These are phyloP conservation scores for Pythium phragmitis DNA, from an alignment of 352 stramenopile species.

Conservation along the genomic window DNA sequence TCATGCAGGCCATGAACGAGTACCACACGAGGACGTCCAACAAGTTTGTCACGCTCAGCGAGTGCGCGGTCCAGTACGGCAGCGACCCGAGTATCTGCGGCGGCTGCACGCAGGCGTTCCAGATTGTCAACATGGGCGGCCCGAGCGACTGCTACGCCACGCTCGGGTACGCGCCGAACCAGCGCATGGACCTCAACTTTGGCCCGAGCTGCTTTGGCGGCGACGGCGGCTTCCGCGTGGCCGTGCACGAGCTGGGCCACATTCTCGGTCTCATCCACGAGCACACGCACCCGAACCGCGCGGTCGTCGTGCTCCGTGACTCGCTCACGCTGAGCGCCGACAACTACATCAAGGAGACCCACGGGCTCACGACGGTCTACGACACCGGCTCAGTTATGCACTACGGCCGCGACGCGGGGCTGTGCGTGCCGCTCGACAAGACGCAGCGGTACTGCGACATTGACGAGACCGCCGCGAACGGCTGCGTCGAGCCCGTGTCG, in stretches of 20 bases:
- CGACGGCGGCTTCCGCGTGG: constrained; percentile 37
- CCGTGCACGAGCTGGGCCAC: constrained; percentile 47
- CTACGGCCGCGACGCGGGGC: constrained; percentile 38
- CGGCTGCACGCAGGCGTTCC: constrained; percentile 37
- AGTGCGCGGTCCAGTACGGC: constrained; percentile 29
- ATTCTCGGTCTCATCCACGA: constrained; percentile 46
- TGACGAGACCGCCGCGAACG: constrained; percentile 32
- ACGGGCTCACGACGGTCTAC: constrained; percentile 31
- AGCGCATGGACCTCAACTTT: constrained; percentile 48
- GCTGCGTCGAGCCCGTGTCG: constrained; percentile 23
- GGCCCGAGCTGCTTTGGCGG: constrained; percentile 40
- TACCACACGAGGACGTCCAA: constrained; percentile 37
- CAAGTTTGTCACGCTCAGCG: constrained; percentile 35
- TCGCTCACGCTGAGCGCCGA: constrained; percentile 44
- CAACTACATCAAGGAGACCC: constrained; percentile 47
- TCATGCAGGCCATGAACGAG: constrained; percentile 36
- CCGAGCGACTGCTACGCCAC: constrained; percentile 40
- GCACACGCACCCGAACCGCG: constrained; percentile 46
- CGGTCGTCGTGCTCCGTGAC: constrained; percentile 42
- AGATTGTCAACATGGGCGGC: constrained; percentile 32
- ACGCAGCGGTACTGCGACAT: constrained; percentile 39
- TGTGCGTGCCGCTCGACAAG: constrained; percentile 38
- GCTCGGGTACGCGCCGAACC: constrained; percentile 38
- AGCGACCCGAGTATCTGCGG: constrained; percentile 37
- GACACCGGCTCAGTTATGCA: constrained; percentile 47